These are phyloP conservation scores for Colletotrichum tabaci DNA, from an alignment of 2,329 filamentous ascomycete genomes.

Conservation along the genomic window DNA sequence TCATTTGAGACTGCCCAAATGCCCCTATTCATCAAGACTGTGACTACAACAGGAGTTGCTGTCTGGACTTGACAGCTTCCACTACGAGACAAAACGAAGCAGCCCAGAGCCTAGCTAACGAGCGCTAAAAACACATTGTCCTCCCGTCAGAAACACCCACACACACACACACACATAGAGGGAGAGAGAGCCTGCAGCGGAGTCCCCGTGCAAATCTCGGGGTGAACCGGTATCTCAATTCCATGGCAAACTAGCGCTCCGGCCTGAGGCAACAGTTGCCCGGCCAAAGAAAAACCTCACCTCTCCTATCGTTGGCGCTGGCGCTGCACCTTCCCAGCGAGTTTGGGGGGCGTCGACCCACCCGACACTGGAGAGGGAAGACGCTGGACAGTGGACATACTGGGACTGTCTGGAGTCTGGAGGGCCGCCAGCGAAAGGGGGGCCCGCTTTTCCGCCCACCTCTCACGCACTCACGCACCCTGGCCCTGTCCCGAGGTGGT, in stretches of 20 bases:
- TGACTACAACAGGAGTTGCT: not conserved
- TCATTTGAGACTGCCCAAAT: not conserved
- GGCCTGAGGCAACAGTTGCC: constrained; percentile 43
- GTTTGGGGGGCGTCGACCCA: constrained; percentile 38
- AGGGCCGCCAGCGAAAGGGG: constrained; percentile 17
- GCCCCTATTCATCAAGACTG: constrained; percentile 6
- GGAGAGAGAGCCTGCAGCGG: constrained; percentile 19
- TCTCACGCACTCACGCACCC: constrained; percentile 35
- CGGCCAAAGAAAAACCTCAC: constrained; percentile 27
- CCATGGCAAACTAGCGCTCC: constrained; percentile 41
- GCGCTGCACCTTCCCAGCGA: constrained; percentile 33
- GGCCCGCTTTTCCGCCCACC: constrained; percentile 46
- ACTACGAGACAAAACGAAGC: not conserved
- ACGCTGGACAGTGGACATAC: constrained; percentile 8
- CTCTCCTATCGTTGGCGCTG: not conserved
- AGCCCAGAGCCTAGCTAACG: not conserved
- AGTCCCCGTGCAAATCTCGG: constrained; percentile 44
- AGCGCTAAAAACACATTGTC: constrained; percentile 7
- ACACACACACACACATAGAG: not conserved
- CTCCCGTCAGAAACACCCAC: not conserved
- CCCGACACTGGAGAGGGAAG: constrained; percentile 13
- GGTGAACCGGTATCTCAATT: constrained; percentile 45
- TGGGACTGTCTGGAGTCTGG: constrained; percentile 15
- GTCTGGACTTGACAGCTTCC: not conserved
- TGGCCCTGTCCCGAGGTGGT: constrained; percentile 38